Evolutionary conservation across 345 rosid species (phyloP).

Genomic region (Lumnitzera racemosa): DNA sequence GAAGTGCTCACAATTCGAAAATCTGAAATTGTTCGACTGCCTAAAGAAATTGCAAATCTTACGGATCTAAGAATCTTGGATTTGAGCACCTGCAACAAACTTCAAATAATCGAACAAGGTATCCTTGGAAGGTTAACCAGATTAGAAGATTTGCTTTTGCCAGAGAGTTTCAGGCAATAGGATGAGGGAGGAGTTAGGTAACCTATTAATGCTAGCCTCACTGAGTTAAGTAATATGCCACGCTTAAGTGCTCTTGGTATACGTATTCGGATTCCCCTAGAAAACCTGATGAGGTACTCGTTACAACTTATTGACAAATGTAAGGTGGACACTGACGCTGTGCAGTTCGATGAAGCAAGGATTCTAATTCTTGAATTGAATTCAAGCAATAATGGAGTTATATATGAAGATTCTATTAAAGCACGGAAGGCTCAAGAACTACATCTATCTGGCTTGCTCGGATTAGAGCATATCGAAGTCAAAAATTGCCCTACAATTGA

Average conservation of each 20-base stretch:
- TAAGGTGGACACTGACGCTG: no score
- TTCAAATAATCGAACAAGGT: constrained; percentile 18
- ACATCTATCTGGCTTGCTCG: constrained; percentile 1
- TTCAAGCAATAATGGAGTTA: background rate
- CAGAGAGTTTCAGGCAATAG: constrained; percentile 19
- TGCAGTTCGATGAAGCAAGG: constrained; percentile 1
- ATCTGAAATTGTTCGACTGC: constrained; percentile 15
- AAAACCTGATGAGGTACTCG: constrained; percentile 8
- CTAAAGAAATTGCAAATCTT: constrained; percentile 15
- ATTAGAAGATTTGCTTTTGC: constrained; percentile 28
- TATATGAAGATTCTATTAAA: background rate
- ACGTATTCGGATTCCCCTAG: background rate
- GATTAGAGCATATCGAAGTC: constrained; percentile 7
- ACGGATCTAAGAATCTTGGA: constrained; percentile 13
- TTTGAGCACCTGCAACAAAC: constrained; percentile 15
- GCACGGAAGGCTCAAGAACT: background rate
- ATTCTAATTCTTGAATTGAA: constrained; percentile 10
- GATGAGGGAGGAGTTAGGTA: constrained; percentile 6
- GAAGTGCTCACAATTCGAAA: constrained; percentile 19
- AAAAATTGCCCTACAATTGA: background rate
- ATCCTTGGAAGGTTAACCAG: constrained; percentile 15
- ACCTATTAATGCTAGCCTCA: constrained; percentile 8
- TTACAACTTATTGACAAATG: no score
- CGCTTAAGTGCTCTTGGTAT: constrained; percentile 12
- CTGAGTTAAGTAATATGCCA: constrained; percentile 11